Conservation (phyloP, 345 rosid genomes). For the Trapa incisa region DNA sequence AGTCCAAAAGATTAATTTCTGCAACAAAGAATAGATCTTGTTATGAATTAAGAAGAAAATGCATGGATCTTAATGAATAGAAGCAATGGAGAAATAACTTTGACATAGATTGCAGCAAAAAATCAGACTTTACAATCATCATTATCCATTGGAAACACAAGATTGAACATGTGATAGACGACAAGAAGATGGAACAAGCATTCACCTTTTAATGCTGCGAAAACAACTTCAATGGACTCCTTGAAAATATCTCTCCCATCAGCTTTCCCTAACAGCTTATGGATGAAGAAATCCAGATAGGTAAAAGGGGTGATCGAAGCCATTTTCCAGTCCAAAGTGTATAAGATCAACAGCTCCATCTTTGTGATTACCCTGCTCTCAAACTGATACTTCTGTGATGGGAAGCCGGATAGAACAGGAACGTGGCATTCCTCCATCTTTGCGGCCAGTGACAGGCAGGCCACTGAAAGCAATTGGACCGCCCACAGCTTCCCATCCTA, state of each 20-base stretch:
- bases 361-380: constrained; percentile 39
- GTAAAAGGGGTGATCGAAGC: constrained; percentile 55
- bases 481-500: constrained; percentile 72
- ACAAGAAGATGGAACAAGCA: neutral
- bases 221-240: constrained; percentile 36
- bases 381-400: constrained; percentile 32
- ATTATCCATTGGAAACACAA: neutral
- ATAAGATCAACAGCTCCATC: constrained; percentile 59
- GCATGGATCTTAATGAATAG: neutral
- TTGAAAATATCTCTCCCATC: constrained; percentile 24
- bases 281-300: constrained; percentile 46
- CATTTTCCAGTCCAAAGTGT: constrained; percentile 72
- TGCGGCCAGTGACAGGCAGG: constrained; percentile 72
- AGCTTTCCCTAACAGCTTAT: constrained; percentile 24
- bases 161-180: neutral
- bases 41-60: neutral
- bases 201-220: constrained; percentile 45
- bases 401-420: constrained; percentile 49
- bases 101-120: too few relatives aligned
- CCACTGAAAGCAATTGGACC: constrained; percentile 51
- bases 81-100: neutral
- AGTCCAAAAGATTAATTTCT: constrained; percentile 50
- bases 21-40: constrained; percentile 4
- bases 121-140: neutral
- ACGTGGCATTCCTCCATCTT: constrained; percentile 72